Base-by-base conservation (phyloP, 1,139 yeast species). In the Meyerozyma athensensis region DNA sequence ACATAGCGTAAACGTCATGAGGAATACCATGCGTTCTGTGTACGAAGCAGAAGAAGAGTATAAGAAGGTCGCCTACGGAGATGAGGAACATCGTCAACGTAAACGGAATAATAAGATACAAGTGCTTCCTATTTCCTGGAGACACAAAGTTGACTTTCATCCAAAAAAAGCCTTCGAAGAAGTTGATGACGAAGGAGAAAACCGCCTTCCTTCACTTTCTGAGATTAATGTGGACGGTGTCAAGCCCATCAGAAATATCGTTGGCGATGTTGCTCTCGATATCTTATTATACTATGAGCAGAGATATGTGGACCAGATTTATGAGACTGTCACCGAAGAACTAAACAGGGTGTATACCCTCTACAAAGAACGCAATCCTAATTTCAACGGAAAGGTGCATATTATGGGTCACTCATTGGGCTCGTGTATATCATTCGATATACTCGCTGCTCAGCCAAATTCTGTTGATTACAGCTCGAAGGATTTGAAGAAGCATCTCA, bases 351-450 rank as follows among this genome's bases (percentile, higher is more conserved):
- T 86, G 0, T 86, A 82, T 56, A 59, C 65, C 7, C 59, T 73
- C 35, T 89, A 79, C 55, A 61, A 68, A 43, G 66, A 76, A 40
- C 65, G 77, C 41, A 83, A 90, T 50, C 96, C 96, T 0, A 63
- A 72, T 13, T 89, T 87, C 58, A 68, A 77, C 17, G 97, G 97
- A 0, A 76, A 80, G 43, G 81, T 89, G 0, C 89, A 90, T 50
- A 58, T 92, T 2, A 66, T 92, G 50, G 97, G 97, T 1, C 98
- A 92, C 58, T 89, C 97, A 0, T 62, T 92, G 19, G 98, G 98
- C 0, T 83, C 95, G 13, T 82, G 92, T 1, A 86, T 92, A 38
- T 74, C 84, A 1, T 78, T 86, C 48, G 98, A 92, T 56, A 68
- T 92, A 26, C 58, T 89, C 28, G 68, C 85, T 2, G 56, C 66